Conservation (phyloP, 2,329 filamentous ascomycete species). For the Monosporascus sp. region DNA sequence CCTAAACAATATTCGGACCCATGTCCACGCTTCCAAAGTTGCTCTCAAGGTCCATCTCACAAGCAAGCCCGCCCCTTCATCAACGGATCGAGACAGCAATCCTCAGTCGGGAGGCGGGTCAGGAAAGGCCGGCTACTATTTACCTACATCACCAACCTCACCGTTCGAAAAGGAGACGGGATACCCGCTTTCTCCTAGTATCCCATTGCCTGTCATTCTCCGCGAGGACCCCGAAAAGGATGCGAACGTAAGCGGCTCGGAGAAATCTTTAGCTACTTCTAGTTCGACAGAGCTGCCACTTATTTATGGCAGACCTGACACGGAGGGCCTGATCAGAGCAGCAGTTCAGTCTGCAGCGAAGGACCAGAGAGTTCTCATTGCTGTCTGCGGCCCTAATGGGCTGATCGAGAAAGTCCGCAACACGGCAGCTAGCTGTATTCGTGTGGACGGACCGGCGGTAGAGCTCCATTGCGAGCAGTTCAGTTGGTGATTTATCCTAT, state of each 20-base stretch:
- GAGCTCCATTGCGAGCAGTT: slow-evolving; percentile 48
- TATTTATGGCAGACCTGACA: slow-evolving; percentile 36
- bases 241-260: slow-evolving; percentile 4
- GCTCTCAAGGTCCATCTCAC: slow-evolving; percentile 36
- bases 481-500: slow-evolving; percentile 31
- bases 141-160: slow-evolving; percentile 5
- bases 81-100: slow-evolving; percentile 3
- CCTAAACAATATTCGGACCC: slow-evolving; percentile 31
- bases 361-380: slow-evolving; percentile 37
- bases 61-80: slow-evolving; percentile 5
- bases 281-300: slow-evolving; percentile 22
- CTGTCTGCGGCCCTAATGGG: slow-evolving; percentile 42
- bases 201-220: slow-evolving; percentile 10
- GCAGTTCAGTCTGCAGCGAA: slow-evolving; percentile 28
- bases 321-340: slow-evolving; percentile 31
- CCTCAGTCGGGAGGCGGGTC: slow-evolving; percentile 5
- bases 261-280: slow-evolving; percentile 7
- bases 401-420: slow-evolving; percentile 40
- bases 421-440: slow-evolving; percentile 38
- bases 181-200: slow-evolving; percentile 5
- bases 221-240: slow-evolving; percentile 17
- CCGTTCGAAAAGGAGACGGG: slow-evolving; percentile 11
- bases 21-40: slow-evolving; percentile 33
- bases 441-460: slow-evolving; percentile 39
- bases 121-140: slow-evolving; percentile 4